Base-by-base conservation (phyloP, 495 filamentous ascomycete species). In the Stereocaulon alpinum region DNA sequence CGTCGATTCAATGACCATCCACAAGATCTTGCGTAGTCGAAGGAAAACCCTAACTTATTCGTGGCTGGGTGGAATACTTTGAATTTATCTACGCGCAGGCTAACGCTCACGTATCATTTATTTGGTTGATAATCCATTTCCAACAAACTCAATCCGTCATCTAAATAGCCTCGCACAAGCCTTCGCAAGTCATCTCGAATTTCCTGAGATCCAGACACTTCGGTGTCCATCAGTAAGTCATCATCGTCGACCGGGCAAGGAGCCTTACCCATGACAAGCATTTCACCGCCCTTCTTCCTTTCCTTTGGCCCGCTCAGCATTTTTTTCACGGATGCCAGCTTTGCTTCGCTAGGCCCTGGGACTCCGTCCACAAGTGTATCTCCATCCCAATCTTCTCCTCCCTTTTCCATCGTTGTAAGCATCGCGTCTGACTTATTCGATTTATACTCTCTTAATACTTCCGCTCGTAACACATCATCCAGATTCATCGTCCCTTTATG, bases 211-310 rank as follows among this genome's bases (percentile, higher is more conserved):
- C n/a, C n/a, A 54, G 51, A 54, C 24, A 54, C 32, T 40, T 37
- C 51, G 14, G 40, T 54, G 22, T 54, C 34, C 18, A 54, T 54
- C n/a, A 54, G 32, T 54, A 54, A 54, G n/a, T 54, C 30, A 54
- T 40, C 6, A 41, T 10, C 5, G n/a, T 54, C n/a, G n/a, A 45
- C n/a, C n/a, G 18, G n/a, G 34, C 7, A 54, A 40, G 32, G 24
- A 54, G 51, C 30, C 55, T 58, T 58, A 49, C 43, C 55, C 15
- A 20, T 58, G 14, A 58, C 14, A 44, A 58, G 55, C 43, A 58
- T 58, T 20, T 58, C 18, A n/a, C 29, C 55, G 27, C 24, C 29
- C 55, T 58, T 58, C 30, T 58, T 41, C 42, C 27, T 30, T 37
- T 15, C 27, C 43, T 58, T 58, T 32, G 18, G 29, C 50, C n/a